Conservation (phyloP, 2,329 filamentous ascomycete species). For the Aspergillus sp. region DNA sequence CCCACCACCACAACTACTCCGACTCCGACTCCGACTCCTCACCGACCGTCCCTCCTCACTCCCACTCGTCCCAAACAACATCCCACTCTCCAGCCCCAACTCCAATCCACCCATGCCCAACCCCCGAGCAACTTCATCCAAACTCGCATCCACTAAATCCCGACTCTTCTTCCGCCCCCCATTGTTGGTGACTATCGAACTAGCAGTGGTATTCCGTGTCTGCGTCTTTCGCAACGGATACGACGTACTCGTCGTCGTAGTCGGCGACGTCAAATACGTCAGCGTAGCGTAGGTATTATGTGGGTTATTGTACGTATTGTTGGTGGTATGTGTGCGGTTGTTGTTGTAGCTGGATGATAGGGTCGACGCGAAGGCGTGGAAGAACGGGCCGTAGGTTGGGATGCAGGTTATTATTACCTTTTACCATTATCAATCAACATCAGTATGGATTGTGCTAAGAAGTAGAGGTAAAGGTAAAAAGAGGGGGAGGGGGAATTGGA, state of each 20-base stretch:
- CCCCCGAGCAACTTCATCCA: neutral
- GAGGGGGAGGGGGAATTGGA: too few species aligned
- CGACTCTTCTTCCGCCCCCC: neutral
- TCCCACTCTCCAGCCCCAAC: neutral
- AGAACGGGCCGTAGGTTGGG: conserved; percentile 47
- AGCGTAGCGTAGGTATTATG: too few species aligned
- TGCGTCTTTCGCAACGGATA: neutral
- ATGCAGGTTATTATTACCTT: conserved; percentile 47
- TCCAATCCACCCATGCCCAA: neutral
- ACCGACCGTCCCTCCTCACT: neutral
- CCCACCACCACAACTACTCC: neutral
- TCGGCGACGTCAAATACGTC: too few species aligned
- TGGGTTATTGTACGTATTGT: neutral
- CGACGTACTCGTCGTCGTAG: neutral
- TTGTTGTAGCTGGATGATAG: conserved; percentile 9
- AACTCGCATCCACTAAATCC: neutral
- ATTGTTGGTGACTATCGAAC: too few species aligned
- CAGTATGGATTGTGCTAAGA: neutral
- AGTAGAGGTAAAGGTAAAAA: neutral
- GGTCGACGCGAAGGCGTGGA: conserved; percentile 27
- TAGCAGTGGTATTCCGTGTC: neutral
- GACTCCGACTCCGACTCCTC: neutral
- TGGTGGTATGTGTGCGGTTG: neutral
- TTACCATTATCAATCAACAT: neutral
- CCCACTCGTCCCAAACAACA: neutral